Evolutionary conservation across 345 rosid genomes (phyloP).

Genomic region (Linum trigynum): DNA sequence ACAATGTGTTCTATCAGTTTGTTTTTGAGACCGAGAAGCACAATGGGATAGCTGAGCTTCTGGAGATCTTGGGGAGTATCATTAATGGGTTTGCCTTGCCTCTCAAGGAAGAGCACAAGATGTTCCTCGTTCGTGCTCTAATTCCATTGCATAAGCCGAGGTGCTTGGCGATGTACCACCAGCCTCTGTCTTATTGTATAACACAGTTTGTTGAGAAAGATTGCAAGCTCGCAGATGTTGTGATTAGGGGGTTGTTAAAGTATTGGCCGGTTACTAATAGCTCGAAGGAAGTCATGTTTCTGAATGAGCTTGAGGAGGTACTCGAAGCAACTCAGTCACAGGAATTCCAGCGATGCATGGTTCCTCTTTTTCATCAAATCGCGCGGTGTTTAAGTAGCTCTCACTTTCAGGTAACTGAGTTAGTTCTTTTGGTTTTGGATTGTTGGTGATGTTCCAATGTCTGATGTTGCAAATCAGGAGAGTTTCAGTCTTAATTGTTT

Average conservation of each 20-base stretch:
- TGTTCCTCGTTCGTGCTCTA: constrained; percentile 52
- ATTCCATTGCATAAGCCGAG: constrained; percentile 72
- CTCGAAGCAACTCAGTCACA: constrained; percentile 64
- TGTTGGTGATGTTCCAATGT: background rate
- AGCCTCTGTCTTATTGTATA: constrained; percentile 57
- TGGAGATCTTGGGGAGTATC: constrained; percentile 65
- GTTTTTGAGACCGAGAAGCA: constrained; percentile 66
- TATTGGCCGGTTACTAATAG: constrained; percentile 68
- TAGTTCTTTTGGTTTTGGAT: background rate
- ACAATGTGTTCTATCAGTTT: constrained; percentile 54
- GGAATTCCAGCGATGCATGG: constrained; percentile 66
- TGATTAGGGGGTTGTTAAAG: constrained; percentile 51
- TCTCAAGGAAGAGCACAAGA: constrained; percentile 61
- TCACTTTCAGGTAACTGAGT: constrained; percentile 57
- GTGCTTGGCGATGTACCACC: constrained; percentile 61
- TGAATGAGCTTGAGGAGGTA: constrained; percentile 62
- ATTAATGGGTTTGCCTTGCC: constrained; percentile 74
- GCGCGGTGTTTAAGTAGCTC: constrained; percentile 62
- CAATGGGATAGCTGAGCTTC: constrained; percentile 62
- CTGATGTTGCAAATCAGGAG: too few species aligned
- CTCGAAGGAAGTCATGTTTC: constrained; percentile 62
- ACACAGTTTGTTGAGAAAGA: constrained; percentile 67
- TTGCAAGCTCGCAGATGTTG: constrained; percentile 55
- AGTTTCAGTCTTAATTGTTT: constrained; percentile 2
- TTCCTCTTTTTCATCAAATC: constrained; percentile 52